Percentiles rank a stretch among this genome's conserved stretches.
phyloP scores from a whole-genome alignment of 2,329 filamentous ascomycete species.

The Metarhizium brunneum region DNA sequence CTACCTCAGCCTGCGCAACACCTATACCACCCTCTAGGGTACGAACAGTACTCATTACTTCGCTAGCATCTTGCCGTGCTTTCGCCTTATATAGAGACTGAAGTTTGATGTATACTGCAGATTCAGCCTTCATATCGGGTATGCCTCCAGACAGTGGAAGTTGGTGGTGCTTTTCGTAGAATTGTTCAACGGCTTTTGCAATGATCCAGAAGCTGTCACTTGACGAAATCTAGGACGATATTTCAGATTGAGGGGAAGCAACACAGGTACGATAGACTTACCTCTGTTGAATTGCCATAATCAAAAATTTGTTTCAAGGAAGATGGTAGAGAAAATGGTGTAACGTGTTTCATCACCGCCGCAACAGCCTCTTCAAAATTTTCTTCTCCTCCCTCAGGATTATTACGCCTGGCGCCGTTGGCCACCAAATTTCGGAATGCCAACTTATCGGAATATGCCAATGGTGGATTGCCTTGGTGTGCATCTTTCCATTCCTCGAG shows the following conservation, averaged over 20 bases:
- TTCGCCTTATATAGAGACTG: conserved; percentile 92
- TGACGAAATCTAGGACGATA: background rate
- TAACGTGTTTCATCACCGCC: conserved; percentile 82
- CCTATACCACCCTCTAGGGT: conserved; percentile 35
- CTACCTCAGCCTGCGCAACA: conserved; percentile 66
- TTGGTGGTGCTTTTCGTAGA: conserved; percentile 62
- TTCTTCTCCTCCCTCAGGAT: conserved; percentile 81
- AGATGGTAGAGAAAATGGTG: conserved; percentile 55
- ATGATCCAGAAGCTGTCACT: conserved; percentile 76
- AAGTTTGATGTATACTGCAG: conserved; percentile 77
- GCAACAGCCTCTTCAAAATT: conserved; percentile 91
- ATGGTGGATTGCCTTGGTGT: conserved; percentile 60
- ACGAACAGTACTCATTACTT: conserved; percentile 61
- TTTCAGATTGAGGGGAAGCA: background rate
- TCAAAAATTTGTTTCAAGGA: conserved; percentile 71
- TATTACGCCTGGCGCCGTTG: conserved; percentile 58
- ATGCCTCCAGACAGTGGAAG: conserved; percentile 80
- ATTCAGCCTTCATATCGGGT: conserved; percentile 97
- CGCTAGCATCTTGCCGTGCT: conserved; percentile 66
- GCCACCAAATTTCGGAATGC: conserved; percentile 68
- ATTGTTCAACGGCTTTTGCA: conserved; percentile 66
- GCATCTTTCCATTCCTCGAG: conserved; percentile 68
- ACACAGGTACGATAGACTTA: conserved; percentile 31
- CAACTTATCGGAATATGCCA: conserved; percentile 75
- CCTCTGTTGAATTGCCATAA: conserved; percentile 41